phyloP scores from a whole-genome alignment of 306 rosid species.

The Malus fusca region DNA sequence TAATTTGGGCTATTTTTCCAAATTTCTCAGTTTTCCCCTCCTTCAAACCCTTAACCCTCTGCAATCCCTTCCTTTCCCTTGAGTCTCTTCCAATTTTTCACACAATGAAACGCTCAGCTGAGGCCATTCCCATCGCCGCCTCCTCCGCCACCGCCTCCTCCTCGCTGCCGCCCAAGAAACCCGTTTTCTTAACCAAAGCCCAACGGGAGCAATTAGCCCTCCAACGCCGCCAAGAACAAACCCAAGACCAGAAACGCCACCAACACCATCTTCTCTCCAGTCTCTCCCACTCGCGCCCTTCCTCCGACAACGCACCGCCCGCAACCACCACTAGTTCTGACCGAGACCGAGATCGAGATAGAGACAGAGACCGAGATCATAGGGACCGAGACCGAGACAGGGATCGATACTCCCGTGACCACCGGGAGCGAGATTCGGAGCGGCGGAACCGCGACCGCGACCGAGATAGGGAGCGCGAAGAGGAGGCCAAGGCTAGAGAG shows the following conservation, averaged over 20 bases:
- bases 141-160: not conserved
- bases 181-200: conserved; percentile 65
- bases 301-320: not conserved
- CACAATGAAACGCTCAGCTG: conserved; percentile 22
- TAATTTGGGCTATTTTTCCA: too few relatives aligned
- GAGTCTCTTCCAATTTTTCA: not conserved
- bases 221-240: conserved; percentile 63
- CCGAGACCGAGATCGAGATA: conserved; percentile 34
- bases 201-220: conserved; percentile 71
- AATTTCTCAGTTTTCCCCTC: too few relatives aligned
- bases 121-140: not conserved
- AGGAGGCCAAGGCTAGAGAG: conserved; percentile 54
- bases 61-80: not conserved
- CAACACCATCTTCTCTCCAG: conserved; percentile 37
- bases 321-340: conserved; percentile 23
- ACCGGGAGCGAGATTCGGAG: conserved; percentile 69
- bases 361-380: conserved; percentile 24
- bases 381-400: conserved; percentile 35
- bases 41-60: not conserved
- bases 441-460: conserved; percentile 51
- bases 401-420: conserved; percentile 31
- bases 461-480: conserved; percentile 70
- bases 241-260: conserved; percentile 44
- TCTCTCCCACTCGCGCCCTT: conserved; percentile 25
- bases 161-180: conserved; percentile 25